Evolutionary conservation across 2,329 filamentous ascomycete genomes (phyloP).

Genomic region (Claviceps quebecensis): DNA sequence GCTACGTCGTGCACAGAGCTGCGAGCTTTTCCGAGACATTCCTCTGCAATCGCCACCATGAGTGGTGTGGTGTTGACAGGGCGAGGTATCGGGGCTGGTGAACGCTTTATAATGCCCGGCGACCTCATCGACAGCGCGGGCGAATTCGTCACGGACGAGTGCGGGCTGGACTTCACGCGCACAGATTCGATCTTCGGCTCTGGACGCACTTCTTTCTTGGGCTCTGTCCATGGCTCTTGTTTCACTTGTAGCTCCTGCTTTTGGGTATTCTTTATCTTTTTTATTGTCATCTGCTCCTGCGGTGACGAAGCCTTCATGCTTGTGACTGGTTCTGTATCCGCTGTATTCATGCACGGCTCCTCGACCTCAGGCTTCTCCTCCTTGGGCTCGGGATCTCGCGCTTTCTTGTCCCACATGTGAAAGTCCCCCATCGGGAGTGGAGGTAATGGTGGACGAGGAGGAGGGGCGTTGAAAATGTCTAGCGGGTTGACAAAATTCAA

Average conservation of each 20-base stretch:
- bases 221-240: constrained; percentile 3
- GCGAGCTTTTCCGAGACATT: constrained; percentile 57
- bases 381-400: constrained; percentile 2
- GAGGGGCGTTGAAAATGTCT: constrained; percentile 22
- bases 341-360: neutral
- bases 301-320: constrained; percentile 5
- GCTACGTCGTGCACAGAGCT: constrained; percentile 33
- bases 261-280: constrained; percentile 3
- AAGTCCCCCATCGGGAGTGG: constrained; percentile 13
- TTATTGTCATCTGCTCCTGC: constrained; percentile 7
- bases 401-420: constrained; percentile 8
- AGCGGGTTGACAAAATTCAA: constrained; percentile 24
- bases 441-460: constrained; percentile 11
- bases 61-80: constrained; percentile 41
- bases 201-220: constrained; percentile 5
- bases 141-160: constrained; percentile 26
- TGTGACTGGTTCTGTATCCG: neutral
- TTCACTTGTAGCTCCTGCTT: constrained; percentile 6
- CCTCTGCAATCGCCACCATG: constrained; percentile 58
- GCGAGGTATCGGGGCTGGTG: constrained; percentile 26
- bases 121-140: constrained; percentile 26
- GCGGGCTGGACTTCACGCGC: constrained; percentile 22
- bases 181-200: constrained; percentile 7
- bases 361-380: constrained; percentile 6
- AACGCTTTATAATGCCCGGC: constrained; percentile 27